A percentile compares a stretch with the other conserved stretches of the same genome.
Conservation (phyloP, 1,139 yeast species). For the Blastobotrys elegans region DNA sequence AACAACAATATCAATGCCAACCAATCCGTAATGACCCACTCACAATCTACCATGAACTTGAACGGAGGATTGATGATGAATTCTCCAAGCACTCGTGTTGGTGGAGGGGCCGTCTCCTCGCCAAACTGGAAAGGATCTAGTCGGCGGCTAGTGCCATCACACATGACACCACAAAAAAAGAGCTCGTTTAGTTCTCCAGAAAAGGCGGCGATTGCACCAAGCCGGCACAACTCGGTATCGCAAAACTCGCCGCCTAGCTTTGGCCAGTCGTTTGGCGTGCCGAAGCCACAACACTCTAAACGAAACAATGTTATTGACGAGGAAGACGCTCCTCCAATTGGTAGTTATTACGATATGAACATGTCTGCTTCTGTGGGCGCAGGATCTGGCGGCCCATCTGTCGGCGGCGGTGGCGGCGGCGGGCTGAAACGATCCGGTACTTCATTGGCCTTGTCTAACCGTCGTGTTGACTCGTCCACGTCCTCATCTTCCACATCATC, state of each 20-base stretch:
- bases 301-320: conserved; percentile 23
- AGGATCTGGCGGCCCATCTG: background rate
- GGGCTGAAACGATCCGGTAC: conserved; percentile 10
- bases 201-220: conserved; percentile 15
- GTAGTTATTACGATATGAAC: conserved; percentile 31
- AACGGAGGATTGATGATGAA: conserved; percentile 9
- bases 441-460: background rate
- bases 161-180: conserved; percentile 21
- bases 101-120: conserved; percentile 11
- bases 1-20: background rate
- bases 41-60: conserved; percentile 26
- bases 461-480: background rate
- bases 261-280: conserved; percentile 25
- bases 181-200: conserved; percentile 21
- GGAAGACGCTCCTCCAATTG: conserved; percentile 35
- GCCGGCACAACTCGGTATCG: conserved; percentile 13
- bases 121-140: conserved; percentile 24
- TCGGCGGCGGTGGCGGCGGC: background rate
- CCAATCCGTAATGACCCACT: conserved; percentile 18
- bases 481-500: background rate
- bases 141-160: conserved; percentile 23
- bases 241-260: conserved; percentile 15
- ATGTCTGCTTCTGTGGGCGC: background rate
- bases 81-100: background rate
- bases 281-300: conserved; percentile 28